Conservation (phyloP, 305 asterid species). For the Fraxinus ornus region DNA sequence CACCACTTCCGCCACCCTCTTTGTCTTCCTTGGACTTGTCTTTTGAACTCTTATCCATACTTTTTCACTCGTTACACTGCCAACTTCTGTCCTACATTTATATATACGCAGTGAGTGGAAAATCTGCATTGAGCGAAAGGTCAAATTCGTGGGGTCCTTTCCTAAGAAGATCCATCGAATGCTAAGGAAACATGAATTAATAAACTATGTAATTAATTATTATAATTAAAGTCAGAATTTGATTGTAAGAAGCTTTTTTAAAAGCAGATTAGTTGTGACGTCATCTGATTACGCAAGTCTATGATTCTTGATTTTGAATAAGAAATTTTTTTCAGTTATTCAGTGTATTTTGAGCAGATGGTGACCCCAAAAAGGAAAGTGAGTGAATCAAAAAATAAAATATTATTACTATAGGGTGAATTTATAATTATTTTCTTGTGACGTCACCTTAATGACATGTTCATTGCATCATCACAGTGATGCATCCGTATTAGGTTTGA, state of each 20-base stretch:
- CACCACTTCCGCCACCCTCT: conserved; percentile 12
- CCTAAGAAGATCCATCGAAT: no score
- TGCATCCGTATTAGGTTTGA: not conserved
- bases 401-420: no score
- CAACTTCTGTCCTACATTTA: not conserved
- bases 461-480: not conserved
- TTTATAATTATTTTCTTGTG: not conserved
- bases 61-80: not conserved
- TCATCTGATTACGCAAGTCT: not conserved
- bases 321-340: not conserved
- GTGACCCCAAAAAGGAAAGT: conserved; percentile 3
- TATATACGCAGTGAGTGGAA: not conserved
- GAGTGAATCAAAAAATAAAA: not conserved
- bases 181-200: not conserved
- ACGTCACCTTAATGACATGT: conserved; percentile 17
- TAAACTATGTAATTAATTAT: not conserved
- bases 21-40: not conserved
- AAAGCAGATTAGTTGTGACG: not conserved
- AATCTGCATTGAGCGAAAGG: not conserved
- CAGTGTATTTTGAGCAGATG: conserved; percentile 3
- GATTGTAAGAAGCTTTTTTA: not conserved
- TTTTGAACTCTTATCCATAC: conserved; percentile 26
- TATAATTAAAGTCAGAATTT: not conserved
- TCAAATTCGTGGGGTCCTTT: conserved; percentile 9
- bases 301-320: not conserved